Base-by-base conservation (phyloP, 108 stramenopile genomes). In the Conticribra weissflogii region DNA sequence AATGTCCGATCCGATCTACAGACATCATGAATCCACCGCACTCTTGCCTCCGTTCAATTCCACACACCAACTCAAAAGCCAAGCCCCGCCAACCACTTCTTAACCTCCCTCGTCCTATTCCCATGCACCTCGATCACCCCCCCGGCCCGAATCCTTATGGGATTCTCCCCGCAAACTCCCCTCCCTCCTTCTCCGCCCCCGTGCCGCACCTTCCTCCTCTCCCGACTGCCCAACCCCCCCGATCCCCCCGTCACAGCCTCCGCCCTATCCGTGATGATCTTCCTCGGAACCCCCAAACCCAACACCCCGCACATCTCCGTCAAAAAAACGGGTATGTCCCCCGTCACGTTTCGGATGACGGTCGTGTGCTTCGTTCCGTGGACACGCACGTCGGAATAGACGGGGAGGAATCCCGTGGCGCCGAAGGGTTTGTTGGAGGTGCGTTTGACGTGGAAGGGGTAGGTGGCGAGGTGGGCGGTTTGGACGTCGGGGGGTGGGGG, bases 71-170 rank as follows among this genome's bases (percentile, higher is more conserved):
- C 4, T 68, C 86, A 95, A 72, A 95, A 95, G 23, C 94, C 94
- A 68, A 95, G 83, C 24, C 85, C 86, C 7, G 88, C 89, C 59
- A 95, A 65, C 94, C 94, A 95, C 22, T 66, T 45, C 78, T 85
- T 87, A 2, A 95, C 86, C 34, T 86, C 82, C 41, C 71, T 74
- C 18, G 83, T 83, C 30, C 74, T 67, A 67, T 95, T 86, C 19
- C 94, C 94, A 59, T 95, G 86, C 50, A 95, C 71, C 66, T 95
- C 94, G 68, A 92, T 88, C 16, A 84, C 85, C n/a, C 93, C 93
- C 32, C 91, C 89, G 7, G 85, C 79, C 17, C 91, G 80, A 45
- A 92, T 70, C 27, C 94, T 83, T 63, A 95, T 89, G 31, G 84
- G 85, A 70, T 81, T 72, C 30, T 72, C 59, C 27, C 19, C 22